These are phyloP conservation scores for Primulina huaijiensis DNA, from an alignment of 257 asterid species.

Conservation along the genomic window DNA sequence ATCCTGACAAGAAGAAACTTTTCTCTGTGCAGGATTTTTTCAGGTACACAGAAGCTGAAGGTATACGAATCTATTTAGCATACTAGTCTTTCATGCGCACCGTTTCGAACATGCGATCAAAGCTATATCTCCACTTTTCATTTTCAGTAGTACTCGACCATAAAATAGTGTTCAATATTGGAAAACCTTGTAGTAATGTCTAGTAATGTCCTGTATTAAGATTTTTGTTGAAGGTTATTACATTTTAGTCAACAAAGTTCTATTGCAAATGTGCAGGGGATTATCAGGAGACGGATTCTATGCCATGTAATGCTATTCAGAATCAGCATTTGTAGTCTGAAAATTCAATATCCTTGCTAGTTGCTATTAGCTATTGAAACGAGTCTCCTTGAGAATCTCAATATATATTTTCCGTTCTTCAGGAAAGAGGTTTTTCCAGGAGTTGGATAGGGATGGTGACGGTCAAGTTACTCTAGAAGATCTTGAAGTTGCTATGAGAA, in stretches of 20 bases:
- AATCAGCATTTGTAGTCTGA: neutral
- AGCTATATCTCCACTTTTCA: neutral
- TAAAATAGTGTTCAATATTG: neutral
- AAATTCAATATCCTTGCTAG: slow-evolving; percentile 11
- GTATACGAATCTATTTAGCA: slow-evolving; percentile 28
- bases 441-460: slow-evolving; percentile 97
- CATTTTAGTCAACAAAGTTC: too few relatives aligned
- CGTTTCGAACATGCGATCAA: neutral
- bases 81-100: neutral
- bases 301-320: slow-evolving; percentile 2
- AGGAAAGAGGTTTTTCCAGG: slow-evolving; percentile 93
- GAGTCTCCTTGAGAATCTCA: slow-evolving; percentile 11
- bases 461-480: slow-evolving; percentile 96
- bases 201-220: neutral
- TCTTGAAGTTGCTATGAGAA: slow-evolving; percentile 90
- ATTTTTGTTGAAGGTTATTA: neutral
- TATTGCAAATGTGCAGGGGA: neutral
- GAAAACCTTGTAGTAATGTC: neutral
- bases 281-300: neutral
- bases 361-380: neutral
- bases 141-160: neutral
- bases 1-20: slow-evolving; percentile 93
- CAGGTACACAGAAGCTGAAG: slow-evolving; percentile 98
- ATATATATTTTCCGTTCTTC: slow-evolving; percentile 28
- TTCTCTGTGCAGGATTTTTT: slow-evolving; percentile 93